Evolutionary conservation across 257 asterid genomes (phyloP).

Genomic region (Petunia secreta): DNA sequence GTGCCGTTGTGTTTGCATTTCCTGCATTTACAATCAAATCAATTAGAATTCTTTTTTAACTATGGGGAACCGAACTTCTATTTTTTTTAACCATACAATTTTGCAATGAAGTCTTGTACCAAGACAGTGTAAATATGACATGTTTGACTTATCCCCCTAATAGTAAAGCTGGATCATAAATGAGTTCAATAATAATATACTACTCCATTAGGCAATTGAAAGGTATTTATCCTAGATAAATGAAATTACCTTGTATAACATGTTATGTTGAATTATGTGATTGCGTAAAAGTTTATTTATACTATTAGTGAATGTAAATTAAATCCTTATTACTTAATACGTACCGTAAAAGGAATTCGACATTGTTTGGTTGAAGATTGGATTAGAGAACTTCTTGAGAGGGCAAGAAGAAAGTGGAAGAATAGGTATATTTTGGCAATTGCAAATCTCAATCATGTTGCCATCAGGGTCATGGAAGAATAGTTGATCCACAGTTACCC

Average conservation of each 20-base stretch:
- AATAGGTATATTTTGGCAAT: conserved; percentile 75
- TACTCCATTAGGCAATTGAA: too few species aligned
- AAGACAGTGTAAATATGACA: background rate
- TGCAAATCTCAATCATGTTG: conserved; percentile 64
- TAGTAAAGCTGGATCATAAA: background rate
- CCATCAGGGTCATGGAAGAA: conserved; percentile 81
- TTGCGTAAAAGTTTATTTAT: background rate
- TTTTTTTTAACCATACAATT: too few species aligned
- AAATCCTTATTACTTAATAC: background rate
- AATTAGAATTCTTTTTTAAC: background rate
- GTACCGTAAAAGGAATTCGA: conserved; percentile 42
- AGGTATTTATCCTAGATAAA: too few species aligned
- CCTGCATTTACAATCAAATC: background rate
- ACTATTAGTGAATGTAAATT: background rate
- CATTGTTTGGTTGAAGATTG: conserved; percentile 25
- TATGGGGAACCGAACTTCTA: too few species aligned
- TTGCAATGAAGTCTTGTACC: too few species aligned
- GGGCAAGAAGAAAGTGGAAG: conserved; percentile 79
- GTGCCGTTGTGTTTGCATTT: background rate
- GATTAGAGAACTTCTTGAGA: conserved; percentile 31
- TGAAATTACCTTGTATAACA: too few species aligned
- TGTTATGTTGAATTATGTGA: background rate
- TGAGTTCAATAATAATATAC: background rate
- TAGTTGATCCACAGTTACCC: conserved; percentile 73
- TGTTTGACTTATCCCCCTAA: background rate